These are phyloP conservation scores for Blastomyces emzantsi DNA, from an alignment of 2,329 filamentous ascomycete species.

Conservation along the genomic window DNA sequence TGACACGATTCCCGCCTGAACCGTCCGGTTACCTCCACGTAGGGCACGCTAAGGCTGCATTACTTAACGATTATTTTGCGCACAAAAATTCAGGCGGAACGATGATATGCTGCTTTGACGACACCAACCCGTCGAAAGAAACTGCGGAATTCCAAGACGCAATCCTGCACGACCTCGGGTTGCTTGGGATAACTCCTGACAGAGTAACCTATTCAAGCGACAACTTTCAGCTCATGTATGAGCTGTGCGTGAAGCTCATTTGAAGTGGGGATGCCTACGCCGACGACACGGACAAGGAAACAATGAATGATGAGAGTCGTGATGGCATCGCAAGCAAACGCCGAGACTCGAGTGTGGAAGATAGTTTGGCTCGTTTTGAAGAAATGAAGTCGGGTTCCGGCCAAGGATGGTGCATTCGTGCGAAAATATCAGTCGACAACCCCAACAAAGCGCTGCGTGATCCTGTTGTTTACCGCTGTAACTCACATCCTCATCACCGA, in stretches of 20 bases:
- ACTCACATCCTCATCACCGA: conserved; percentile 50
- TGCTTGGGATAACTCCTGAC: conserved; percentile 79
- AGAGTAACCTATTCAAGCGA: conserved; percentile 75
- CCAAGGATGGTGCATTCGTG: conserved; percentile 75
- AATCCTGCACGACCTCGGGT: conserved; percentile 73
- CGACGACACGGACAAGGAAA: conserved; percentile 76
- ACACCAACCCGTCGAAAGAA: conserved; percentile 89
- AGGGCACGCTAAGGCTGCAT: conserved; percentile 26
- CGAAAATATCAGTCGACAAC: conserved; percentile 75
- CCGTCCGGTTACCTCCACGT: conserved; percentile 49
- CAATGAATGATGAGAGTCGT: conserved; percentile 70
- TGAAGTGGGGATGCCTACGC: conserved; percentile 74
- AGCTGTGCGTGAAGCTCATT: conserved; percentile 69
- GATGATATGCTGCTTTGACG: conserved; percentile 77
- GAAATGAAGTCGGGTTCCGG: conserved; percentile 76
- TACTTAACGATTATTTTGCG: conserved; percentile 28
- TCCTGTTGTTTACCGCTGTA: conserved; percentile 87
- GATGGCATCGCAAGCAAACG: conserved; percentile 66
- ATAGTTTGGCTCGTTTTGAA: conserved; percentile 70
- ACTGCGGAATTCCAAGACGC: conserved; percentile 86
- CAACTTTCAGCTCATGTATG: conserved; percentile 79
- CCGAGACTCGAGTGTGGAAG: conserved; percentile 62
- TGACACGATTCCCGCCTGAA: conserved; percentile 88
- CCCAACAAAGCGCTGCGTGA: conserved; percentile 85
- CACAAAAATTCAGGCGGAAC: conserved; percentile 46